A percentile compares a stretch with the other conserved stretches of the same genome.
These are phyloP conservation scores for Speleostelium caveatum DNA, from an alignment of 78 protist species.

Conservation along the genomic window DNA sequence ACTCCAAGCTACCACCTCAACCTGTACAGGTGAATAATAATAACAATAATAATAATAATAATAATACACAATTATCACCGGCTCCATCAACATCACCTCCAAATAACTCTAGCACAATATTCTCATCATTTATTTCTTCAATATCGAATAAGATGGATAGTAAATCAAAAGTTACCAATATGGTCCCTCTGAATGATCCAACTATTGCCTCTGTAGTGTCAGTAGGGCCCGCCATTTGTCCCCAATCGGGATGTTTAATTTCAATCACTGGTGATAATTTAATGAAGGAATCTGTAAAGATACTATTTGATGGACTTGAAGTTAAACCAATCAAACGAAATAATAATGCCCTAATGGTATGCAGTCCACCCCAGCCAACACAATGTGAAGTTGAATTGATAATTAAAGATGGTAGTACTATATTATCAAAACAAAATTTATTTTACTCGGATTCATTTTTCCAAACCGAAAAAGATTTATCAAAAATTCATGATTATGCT, in stretches of 20 bases:
- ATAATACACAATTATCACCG: background rate
- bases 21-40: background rate
- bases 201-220: background rate
- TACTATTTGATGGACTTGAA: background rate
- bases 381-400: constrained; percentile 44
- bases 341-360: constrained; percentile 11
- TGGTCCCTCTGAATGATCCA: background rate
- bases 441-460: constrained; percentile 48
- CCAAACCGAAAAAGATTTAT: constrained; percentile 46
- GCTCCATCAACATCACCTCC: constrained; percentile 16
- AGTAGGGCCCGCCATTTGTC: constrained; percentile 55
- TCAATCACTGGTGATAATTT: constrained; percentile 56
- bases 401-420: constrained; percentile 20
- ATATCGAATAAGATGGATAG: background rate
- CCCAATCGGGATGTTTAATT: constrained; percentile 31
- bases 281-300: constrained; percentile 1
- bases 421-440: constrained; percentile 19
- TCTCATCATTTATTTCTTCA: background rate
- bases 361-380: constrained; percentile 13
- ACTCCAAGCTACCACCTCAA: background rate
- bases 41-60: background rate
- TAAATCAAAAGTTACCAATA: background rate
- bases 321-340: constrained; percentile 13
- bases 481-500: constrained; percentile 36
- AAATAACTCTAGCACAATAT: background rate